Evolutionary conservation across 192 early-diverging fungal genomes (phyloP).

Genomic region (Coemansia guatemalensis): DNA sequence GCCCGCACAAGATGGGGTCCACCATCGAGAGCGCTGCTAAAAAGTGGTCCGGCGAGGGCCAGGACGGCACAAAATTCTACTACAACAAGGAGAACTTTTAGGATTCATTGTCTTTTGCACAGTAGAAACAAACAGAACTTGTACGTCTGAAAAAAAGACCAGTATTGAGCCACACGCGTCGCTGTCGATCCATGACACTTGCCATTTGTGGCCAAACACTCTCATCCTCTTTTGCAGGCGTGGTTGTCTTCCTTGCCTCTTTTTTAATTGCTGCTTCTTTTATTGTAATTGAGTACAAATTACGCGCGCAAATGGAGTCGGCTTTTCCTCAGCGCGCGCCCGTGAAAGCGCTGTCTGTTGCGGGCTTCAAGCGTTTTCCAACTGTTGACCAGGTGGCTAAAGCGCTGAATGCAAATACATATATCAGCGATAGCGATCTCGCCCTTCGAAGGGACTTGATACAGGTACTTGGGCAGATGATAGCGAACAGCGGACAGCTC

Average conservation of each 20-base stretch:
- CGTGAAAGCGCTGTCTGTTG: conserved; percentile 5
- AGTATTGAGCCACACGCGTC: too few species aligned
- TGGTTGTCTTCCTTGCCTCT: background rate
- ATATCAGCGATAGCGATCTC: background rate
- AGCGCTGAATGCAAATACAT: background rate
- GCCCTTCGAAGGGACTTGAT: background rate
- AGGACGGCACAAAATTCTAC: conserved; percentile 69
- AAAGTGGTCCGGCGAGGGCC: conserved; percentile 60
- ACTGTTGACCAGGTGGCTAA: conserved; percentile 9
- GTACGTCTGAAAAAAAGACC: too few species aligned
- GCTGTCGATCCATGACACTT: background rate
- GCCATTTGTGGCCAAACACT: background rate
- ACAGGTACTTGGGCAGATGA: background rate
- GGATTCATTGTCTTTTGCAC: background rate
- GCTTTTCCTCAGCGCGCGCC: background rate
- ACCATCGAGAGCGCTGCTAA: conserved; percentile 64
- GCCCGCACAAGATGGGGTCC: conserved; percentile 68
- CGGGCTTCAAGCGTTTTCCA: conserved; percentile 32
- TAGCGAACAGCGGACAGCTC: background rate
- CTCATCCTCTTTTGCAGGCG: background rate
- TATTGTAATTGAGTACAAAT: background rate
- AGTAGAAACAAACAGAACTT: background rate
- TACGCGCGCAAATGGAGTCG: background rate
- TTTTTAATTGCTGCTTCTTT: background rate
- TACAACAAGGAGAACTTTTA: conserved; percentile 71